Evolutionary conservation across 805 yeast genomes (phyloP), one percentile per base, ranked within the genome.

Genomic region (Pichia scutulata): DNA sequence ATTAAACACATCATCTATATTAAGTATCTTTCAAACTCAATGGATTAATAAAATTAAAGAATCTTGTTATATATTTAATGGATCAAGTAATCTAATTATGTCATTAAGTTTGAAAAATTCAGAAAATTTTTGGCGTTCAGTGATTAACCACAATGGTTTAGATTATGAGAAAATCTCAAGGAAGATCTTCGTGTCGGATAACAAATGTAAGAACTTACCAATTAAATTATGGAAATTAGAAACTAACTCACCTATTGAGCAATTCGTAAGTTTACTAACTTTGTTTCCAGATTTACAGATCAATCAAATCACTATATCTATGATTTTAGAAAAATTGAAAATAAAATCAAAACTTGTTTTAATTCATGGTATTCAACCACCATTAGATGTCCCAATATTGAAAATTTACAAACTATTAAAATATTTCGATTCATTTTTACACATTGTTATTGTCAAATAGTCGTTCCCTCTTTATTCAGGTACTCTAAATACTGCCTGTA

Each of bases 41-140:
- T 82, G 93, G 83, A 69, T 82, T 53, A 89, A 92, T 61, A 89
- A 81, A 52, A 68, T 89, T 62, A 92, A 93, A 60, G 97, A 92
- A 60, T 77, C 89, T 5, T 81, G 89, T 59, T 88, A 75, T 59
- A 78, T 89, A 0, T 64, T 86, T 37, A 80, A 83, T 55, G 96
- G 96, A 0, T 76, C 80, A n/a, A 75, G 96, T 7, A 88, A 85
- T 53, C 75, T 81, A 2, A 78, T 92, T n/a, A 85, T 92, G 95
- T 73, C 74, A 24, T 68, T 92, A 49, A 78, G 93, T 7, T 81
- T 79, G 53, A 72, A 71, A 1, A 82, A 84, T 47, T 76, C 92
- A 0, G 65, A 70, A 23, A 60, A 61, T 1, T 69, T 89, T 44
- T 86, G 90, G 86, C 56, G 69, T 1, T 57, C 72, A 69, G 61